Evolutionary conservation across 2,329 filamentous ascomycete genomes (phyloP).

Genomic region (Talaromyces marneffei): DNA sequence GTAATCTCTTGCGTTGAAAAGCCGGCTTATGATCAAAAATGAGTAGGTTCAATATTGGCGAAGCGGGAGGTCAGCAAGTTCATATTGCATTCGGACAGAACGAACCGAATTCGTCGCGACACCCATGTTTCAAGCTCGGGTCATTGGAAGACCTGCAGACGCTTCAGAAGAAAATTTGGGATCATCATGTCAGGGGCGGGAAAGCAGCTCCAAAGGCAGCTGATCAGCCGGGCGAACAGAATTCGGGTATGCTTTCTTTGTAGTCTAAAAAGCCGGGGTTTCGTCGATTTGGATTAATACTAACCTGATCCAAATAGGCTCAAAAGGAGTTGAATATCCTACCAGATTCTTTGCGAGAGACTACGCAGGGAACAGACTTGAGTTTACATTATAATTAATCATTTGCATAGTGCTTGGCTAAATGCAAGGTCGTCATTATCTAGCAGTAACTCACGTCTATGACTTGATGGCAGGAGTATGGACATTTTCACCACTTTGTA

Average conservation of each 20-base stretch:
- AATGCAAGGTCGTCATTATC: neutral
- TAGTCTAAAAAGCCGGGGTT: neutral
- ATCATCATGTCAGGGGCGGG: constrained; percentile 47
- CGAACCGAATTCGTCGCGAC: constrained; percentile 41
- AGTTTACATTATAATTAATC: constrained; percentile 44
- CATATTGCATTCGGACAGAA: constrained; percentile 48
- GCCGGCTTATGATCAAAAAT: neutral
- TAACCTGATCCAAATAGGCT: constrained; percentile 32
- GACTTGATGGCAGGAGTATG: neutral
- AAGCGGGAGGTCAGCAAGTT: constrained; percentile 49
- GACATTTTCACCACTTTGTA: neutral
- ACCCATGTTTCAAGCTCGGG: constrained; percentile 55
- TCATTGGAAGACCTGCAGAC: constrained; percentile 44
- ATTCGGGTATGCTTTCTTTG: constrained; percentile 33
- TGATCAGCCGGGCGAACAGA: constrained; percentile 50
- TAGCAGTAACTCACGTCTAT: neutral
- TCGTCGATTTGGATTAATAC: neutral
- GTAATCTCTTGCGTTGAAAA: too few species aligned
- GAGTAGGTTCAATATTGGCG: constrained; percentile 51
- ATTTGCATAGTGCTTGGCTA: neutral
- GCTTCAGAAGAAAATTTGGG: constrained; percentile 47
- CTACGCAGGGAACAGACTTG: constrained; percentile 50
- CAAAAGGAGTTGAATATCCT: constrained; percentile 55
- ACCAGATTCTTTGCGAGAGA: constrained; percentile 58
- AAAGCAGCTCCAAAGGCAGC: constrained; percentile 48